Conservation (phyloP, 2,329 filamentous ascomycete genomes). For the Calonectria pseudoturangicola region DNA sequence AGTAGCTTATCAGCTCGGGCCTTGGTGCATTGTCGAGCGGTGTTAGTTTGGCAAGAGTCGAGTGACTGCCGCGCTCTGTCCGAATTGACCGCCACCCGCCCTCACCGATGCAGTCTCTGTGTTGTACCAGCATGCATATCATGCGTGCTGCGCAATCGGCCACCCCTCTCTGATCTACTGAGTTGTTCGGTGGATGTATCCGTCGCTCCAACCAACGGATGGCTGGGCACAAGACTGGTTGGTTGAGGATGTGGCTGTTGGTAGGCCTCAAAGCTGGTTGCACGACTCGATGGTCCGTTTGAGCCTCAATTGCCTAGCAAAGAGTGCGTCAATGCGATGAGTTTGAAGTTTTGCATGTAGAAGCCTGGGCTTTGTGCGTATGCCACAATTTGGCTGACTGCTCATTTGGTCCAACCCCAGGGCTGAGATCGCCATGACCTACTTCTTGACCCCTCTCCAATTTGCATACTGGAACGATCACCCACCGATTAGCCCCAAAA, state of each 20-base stretch:
- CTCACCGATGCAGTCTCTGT: constrained; percentile 8
- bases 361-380: constrained; percentile 15
- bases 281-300: constrained; percentile 22
- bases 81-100: not conserved
- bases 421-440: constrained; percentile 18
- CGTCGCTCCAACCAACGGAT: constrained; percentile 11
- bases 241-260: not conserved
- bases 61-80: constrained; percentile 1
- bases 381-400: constrained; percentile 30
- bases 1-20: constrained; percentile 6
- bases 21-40: not conserved
- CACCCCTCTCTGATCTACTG: constrained; percentile 2
- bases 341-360: constrained; percentile 3
- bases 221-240: constrained; percentile 27
- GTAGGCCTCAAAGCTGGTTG: constrained; percentile 34
- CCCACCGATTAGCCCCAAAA: constrained; percentile 13
- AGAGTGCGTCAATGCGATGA: constrained; percentile 19
- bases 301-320: constrained; percentile 26
- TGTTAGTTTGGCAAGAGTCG: constrained; percentile 12
- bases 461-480: constrained; percentile 13
- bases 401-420: constrained; percentile 2
- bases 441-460: not conserved
- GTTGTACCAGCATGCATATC: constrained; percentile 16
- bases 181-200: not conserved
- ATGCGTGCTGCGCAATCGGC: constrained; percentile 30